Evolutionary conservation across 208 protist genomes (phyloP).

Genomic region (Phytomonas serpens): DNA sequence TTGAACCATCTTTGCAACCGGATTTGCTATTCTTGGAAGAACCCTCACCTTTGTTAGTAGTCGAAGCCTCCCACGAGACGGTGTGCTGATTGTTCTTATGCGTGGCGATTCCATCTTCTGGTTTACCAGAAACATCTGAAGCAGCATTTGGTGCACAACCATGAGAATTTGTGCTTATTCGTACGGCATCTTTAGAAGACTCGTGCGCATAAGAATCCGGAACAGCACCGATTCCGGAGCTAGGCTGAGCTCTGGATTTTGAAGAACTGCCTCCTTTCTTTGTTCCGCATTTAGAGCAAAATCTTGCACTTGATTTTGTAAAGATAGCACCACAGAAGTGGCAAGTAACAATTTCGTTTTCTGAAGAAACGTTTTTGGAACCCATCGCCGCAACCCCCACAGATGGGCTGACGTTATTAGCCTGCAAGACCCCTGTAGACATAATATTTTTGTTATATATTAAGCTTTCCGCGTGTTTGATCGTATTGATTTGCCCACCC

Average conservation of each 20-base stretch:
- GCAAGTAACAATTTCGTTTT: slow-evolving; percentile 17
- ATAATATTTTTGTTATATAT: not conserved
- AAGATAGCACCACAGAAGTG: slow-evolving; percentile 57
- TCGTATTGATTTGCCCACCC: not conserved
- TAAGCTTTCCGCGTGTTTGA: not conserved
- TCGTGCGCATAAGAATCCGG: too few relatives aligned
- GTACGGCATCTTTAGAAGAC: not conserved
- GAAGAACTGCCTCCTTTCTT: slow-evolving; percentile 19
- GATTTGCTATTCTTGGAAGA: not conserved
- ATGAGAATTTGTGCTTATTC: not conserved
- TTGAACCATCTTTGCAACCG: not conserved
- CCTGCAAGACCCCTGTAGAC: not conserved
- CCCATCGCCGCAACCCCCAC: not conserved
- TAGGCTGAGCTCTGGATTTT: not conserved
- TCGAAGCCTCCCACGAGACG: not conserved
- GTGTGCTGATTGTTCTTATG: not conserved
- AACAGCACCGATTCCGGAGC: not conserved
- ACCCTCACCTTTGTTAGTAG: not conserved
- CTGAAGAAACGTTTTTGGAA: not conserved
- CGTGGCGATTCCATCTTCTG: not conserved
- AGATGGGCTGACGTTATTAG: slow-evolving; percentile 1
- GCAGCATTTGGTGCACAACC: not conserved
- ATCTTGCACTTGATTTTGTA: slow-evolving; percentile 61
- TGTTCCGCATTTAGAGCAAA: slow-evolving; percentile 76
- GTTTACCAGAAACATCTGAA: not conserved